Base-by-base conservation (phyloP, 345 rosid species). In the Eutrema japonicum region DNA sequence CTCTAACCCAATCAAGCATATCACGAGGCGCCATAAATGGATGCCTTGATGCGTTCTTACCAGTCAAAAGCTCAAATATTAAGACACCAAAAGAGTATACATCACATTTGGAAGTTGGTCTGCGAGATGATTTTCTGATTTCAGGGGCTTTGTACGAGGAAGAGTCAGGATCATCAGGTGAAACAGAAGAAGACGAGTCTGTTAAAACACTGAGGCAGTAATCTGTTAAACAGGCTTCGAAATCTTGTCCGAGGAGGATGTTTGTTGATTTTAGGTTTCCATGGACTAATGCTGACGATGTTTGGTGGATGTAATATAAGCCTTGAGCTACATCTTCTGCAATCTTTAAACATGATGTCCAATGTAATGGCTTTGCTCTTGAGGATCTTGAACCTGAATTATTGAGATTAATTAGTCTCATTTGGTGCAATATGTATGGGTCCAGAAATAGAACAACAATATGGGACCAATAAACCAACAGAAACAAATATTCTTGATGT, bases 311-410 rank as follows among this genome's bases (percentile, higher is more conserved):
- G 82, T 88, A 87, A n/a, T 87, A 85, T 18, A 92, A 92, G 32
- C 96, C 96, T 66, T 86, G 92, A 6, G 92, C 96, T 52, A 88
- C 96, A 80, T 92, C 99, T 75, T 92, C 99, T n/a, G 97, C 96
- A 73, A 95, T 92, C 81, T 95, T 95, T 56, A 95, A 81, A 80
- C 97, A 91, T 22, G 99, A 95, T 41, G 99, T 90, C 97, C 97
- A 95, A 53, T 92, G 97, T 55, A 92, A 88, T 40, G 97, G 97
- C 78, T 87, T 95, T 30, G 96, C 92, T 74, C 92, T 85, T 11
- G 85, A 77, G 0, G 97, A 85, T 86, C 96, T 83, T 49, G 97
- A 91, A 77, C 96, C 98, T 94, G 83, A 47, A 67, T 53, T n/a
- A 27, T 38, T 46, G 3, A 38, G 12, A 47, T 54, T 6, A 69